Base-by-base conservation (phyloP, 257 asterid genomes). In the Lithospermum erythrorhizon region DNA sequence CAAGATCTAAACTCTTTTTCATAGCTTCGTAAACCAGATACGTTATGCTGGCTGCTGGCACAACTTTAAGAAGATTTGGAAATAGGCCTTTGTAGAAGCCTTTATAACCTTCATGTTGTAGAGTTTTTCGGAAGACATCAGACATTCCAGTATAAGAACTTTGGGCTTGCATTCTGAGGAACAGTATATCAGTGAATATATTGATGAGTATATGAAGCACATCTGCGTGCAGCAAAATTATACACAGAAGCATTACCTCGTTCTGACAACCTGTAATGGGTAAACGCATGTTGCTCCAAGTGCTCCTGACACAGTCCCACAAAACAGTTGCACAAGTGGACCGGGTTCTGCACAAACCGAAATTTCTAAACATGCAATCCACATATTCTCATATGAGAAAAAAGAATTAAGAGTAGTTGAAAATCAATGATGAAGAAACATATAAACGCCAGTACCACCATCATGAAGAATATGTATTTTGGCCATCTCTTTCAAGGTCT, bases 11-110 rank as follows among this genome's bases (percentile, higher is more conserved):
- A 65, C 82, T 89, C 82, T 93, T 93, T 70, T 93, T 89, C 96
- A 80, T 83, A 79, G 87, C 80, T 68, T 89, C 99, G n/a, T 93
- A 93, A 58, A 86, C 85, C 75, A 87, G 61, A 75, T 93, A 93
- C 1, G 99, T 89, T 78, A 93, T 93, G 84, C 97, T 89, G 25
- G 97, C 99, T 24, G 96, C 83, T 6, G 99, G 97, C 32, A 93
- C 83, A 3, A 93, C 99, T 72, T 93, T 93, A 54, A 86, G 94
- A 67, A 93, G 95, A 79, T 93, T 93, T 0, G 99, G 99, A 65
- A 86, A 75, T 24, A 93, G 89, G 11, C 99, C 99, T 73, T 86
- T 93, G 66, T 93, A 93, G 78, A 93, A 93, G 41, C 96, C 99
- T 73, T 89, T 30, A 16, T 72, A 27, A 47, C 99, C 99, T 82